These are phyloP conservation scores for Lipomyces orientalis DNA, from an alignment of 805 yeast genomes.

Conservation along the genomic window DNA sequence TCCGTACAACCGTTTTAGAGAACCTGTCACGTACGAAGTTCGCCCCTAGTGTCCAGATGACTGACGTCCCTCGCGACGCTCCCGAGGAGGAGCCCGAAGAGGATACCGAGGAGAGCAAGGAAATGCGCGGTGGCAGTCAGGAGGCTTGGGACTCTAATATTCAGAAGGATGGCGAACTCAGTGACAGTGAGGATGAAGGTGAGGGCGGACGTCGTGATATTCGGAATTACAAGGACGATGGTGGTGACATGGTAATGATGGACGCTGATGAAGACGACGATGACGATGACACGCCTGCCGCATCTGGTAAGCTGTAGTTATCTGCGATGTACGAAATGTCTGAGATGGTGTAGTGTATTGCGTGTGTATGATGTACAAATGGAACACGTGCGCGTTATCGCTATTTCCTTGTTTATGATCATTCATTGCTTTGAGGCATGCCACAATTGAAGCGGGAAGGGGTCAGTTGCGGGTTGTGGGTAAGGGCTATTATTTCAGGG, in stretches of 20 bases:
- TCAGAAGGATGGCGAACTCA: slow-evolving; percentile 69
- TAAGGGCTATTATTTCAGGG: not conserved
- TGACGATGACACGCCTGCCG: slow-evolving; percentile 8
- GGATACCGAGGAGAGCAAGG: slow-evolving; percentile 76
- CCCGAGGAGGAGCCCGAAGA: slow-evolving; percentile 78
- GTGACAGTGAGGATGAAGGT: slow-evolving; percentile 41
- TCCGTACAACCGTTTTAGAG: slow-evolving; percentile 73
- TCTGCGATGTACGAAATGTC: not conserved
- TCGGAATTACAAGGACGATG: slow-evolving; percentile 33
- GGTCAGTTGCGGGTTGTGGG: not conserved
- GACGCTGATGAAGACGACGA: slow-evolving; percentile 30
- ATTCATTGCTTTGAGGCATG: not conserved
- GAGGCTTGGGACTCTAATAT: slow-evolving; percentile 77
- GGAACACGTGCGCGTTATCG: not conserved
- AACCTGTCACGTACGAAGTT: slow-evolving; percentile 89
- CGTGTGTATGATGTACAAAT: not conserved
- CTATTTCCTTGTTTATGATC: not conserved
- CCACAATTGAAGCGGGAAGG: too few species aligned
- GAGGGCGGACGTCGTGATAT: slow-evolving; percentile 40
- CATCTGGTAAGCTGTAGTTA: slow-evolving; percentile 4
- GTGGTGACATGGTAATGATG: slow-evolving; percentile 23
- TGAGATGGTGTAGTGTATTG: not conserved
- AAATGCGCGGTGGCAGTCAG: slow-evolving; percentile 89
- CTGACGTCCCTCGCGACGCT: slow-evolving; percentile 84
- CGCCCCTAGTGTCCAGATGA: slow-evolving; percentile 97